Evolutionary conservation across 805 yeast genomes (phyloP), one percentile per base, ranked within the genome.

Genomic region (Candida bentonensis): DNA sequence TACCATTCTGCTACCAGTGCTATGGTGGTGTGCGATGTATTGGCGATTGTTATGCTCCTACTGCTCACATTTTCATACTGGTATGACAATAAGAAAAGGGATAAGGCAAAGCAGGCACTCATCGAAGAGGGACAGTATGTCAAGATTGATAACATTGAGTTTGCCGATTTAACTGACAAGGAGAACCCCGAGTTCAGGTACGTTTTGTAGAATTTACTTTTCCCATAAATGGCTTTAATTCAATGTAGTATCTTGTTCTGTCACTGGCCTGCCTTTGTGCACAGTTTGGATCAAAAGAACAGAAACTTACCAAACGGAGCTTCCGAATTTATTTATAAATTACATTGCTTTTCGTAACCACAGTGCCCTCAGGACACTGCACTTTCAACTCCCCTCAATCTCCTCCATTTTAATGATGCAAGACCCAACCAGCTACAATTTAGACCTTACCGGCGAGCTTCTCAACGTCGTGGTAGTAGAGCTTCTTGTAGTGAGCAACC

Each of bases 391-490:
- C n/a, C 36, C 20, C 20, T 17, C 13, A 20, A 22, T 39, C n/a
- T 39, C 17, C 7, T 39, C n/a, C 22, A 39, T 22, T 39, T 15
- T 39, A 9, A 17, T 39, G 17, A 39, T 13, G 26, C 15, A 39
- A n/a, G 15, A 26, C 15, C n/a, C 30, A 26, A 26, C 30, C 42
- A 46, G 39, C 28, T 9, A 20, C 43, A 41, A 63, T 61, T 74
- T 80, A 82, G 72, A 94, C 95, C 82, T 88, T 87, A 66, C 95
- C 95, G 65, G 83, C 79, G 71, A 94, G 94, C 79, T 86, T 88
- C 77, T 82, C 85, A 65, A 86, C 89, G 72, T 87, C 84, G 69
- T 70, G 82, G 75, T 87, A 83, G 75, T 85, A 86, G 79, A 94
- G 96, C 81, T 89, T 92, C 83, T 83, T 92, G 70, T 87, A 79